Evolutionary conservation across 2,329 filamentous ascomycete genomes (phyloP).

Genomic region (Pseudopithomyces chartarum): DNA sequence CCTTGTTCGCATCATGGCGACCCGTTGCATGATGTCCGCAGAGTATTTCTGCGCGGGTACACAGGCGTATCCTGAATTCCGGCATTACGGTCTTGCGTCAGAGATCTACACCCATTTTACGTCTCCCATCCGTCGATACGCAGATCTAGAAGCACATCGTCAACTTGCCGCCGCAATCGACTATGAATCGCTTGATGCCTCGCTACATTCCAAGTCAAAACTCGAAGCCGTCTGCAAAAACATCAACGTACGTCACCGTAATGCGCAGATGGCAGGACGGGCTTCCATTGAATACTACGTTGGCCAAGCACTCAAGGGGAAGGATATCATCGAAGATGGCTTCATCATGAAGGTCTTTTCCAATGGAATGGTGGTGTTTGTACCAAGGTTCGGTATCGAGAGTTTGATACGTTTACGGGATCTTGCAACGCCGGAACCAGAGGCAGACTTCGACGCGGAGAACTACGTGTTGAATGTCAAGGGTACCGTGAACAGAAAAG

Average conservation of each 20-base stretch:
- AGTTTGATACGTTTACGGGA: conserved; percentile 86
- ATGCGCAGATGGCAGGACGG: conserved; percentile 92
- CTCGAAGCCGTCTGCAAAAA: conserved; percentile 96
- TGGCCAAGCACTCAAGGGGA: conserved; percentile 87
- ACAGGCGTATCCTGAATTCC: conserved; percentile 90
- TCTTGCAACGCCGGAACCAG: conserved; percentile 74
- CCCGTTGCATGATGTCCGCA: conserved; percentile 97
- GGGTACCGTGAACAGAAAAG: conserved; percentile 60
- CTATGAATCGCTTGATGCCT: conserved; percentile 84
- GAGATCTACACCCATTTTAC: conserved; percentile 99
- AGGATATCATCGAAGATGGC: conserved; percentile 79
- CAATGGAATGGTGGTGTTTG: conserved; percentile 96
- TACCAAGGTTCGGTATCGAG: conserved; percentile 94
- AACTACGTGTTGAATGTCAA: conserved; percentile 74
- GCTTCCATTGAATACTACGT: conserved; percentile 98
- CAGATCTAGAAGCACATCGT: conserved; percentile 91
- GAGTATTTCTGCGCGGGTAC: conserved; percentile 98
- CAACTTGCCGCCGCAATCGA: conserved; percentile 95
- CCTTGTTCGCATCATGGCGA: conserved; percentile 94
- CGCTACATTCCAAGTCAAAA: conserved; percentile 78
- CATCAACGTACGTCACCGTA: conserved; percentile 96
- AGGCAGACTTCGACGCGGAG: conserved; percentile 83
- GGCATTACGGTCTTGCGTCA: conserved; percentile 93
- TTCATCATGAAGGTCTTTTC: conserved; percentile 98
- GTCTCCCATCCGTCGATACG: conserved; percentile 93